Evolutionary conservation across 805 yeast species (phyloP).

Genomic region (Candida dajiaensis): DNA sequence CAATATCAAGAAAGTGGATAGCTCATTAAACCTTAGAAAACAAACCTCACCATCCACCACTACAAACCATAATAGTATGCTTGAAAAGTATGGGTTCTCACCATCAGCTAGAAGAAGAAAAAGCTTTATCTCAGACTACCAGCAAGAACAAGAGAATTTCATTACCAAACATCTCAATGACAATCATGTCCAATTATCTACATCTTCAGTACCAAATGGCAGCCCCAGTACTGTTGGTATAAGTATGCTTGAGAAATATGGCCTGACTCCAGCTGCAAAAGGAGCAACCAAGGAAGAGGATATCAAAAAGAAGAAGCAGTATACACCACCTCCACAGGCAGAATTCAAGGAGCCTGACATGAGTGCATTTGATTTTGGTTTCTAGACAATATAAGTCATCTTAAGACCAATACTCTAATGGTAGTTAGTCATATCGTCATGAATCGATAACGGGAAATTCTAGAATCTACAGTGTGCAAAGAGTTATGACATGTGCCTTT

Average conservation of each 20-base stretch:
- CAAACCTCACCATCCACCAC: constrained; percentile 2
- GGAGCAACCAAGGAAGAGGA: constrained; percentile 11
- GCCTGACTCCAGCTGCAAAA: constrained; percentile 17
- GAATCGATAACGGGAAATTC: no score
- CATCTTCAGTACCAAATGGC: neutral
- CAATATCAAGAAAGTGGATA: constrained; percentile 12
- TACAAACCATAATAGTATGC: constrained; percentile 2
- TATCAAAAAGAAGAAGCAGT: constrained; percentile 4
- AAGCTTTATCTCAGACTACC: constrained; percentile 8
- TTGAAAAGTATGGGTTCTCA: constrained; percentile 23
- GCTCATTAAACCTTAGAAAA: constrained; percentile 6
- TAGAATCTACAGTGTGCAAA: no score
- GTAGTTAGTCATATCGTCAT: no score
- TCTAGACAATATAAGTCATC: constrained; percentile 4
- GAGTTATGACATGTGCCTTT: no score
- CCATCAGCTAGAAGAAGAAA: constrained; percentile 20
- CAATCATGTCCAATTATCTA: neutral
- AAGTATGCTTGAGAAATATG: constrained; percentile 24
- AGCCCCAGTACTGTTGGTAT: constrained; percentile 5
- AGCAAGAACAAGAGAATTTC: constrained; percentile 2
- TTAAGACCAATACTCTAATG: no score
- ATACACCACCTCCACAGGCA: constrained; percentile 39
- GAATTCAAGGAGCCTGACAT: constrained; percentile 69
- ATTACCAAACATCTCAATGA: neutral
- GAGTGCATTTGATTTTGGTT: constrained; percentile 61